Evolutionary conservation across 495 filamentous ascomycete genomes (phyloP), one percentile per base, ranked within the genome.

Genomic region (Hypoxylon perforatum): DNA sequence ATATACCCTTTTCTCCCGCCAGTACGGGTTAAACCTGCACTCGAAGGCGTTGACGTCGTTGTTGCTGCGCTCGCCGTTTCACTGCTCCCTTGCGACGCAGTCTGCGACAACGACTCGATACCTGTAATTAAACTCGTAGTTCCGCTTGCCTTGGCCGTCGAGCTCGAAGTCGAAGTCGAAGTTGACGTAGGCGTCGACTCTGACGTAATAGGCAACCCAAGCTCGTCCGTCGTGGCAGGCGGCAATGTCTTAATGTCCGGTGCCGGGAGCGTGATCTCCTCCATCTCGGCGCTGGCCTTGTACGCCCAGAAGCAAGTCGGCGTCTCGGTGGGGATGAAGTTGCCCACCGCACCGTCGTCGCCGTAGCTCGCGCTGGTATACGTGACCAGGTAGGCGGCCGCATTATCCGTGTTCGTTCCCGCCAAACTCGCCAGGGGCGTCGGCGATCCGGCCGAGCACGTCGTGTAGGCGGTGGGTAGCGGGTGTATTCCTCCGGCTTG

Each of bases 231-330:
- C 15, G 59, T 39, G 5, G 39, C 48, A 17, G 58, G 30, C 17
- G 57, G n/a, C 30, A 49, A 23, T 0, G 58, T 54, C 39, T 46
- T 58, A 14, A 63, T 59, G 3, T 58, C 53, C 12, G 59, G 52
- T 21, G 53, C 42, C 30, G 59, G 54, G 22, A 68, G 19, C 48
- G 65, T 68, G 36, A 63, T 14, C 33, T 63, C 59, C 33, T 36
- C 22, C 4, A 47, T 59, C 14, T 4, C 30, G 18, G 38, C 39
- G 12, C 53, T 48, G 3, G 22, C 21, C 5, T 47, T 68, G 48
- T 55, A 60, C 18, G 59, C 65, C 59, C 65, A 68, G 53, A 68
- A 56, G 23, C 65, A 68, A 5, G 6, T 35, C 19, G 65, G 59
- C 2, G 35, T 45, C 38, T 63, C 19, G 14, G 54, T 59, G 39